Base-by-base conservation (phyloP, 1,139 yeast species). In the Pneumocystis wakefieldiae region DNA sequence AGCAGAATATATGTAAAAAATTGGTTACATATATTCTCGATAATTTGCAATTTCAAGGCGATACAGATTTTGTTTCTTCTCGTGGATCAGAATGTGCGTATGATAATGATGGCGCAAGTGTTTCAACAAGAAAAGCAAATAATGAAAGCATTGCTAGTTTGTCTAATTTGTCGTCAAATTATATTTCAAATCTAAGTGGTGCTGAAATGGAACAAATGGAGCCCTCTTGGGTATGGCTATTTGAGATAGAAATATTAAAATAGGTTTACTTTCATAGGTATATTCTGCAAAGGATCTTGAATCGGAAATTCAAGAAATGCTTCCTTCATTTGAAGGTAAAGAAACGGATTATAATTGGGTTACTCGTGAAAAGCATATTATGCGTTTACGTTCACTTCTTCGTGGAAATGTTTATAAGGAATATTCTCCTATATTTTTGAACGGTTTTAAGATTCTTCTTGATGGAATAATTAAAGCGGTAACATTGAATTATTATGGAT, bases 291-390 rank as follows among this genome's bases (percentile, higher is more conserved):
- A 74, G 2, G 75, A 74, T 3, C 67, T 82, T 19, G 67, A 70
- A 17, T 71, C 71, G 29, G 76, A 77, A 48, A 67, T 81, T 29
- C 79, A 76, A 38, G 68, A 70, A 3, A 69, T 81, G 69, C 62
- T 73, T 15, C 66, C 74, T 0, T 73, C 73, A 17, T 88, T 92
- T 70, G 80, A 79, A n/a, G 85, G 84, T 1, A 89, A 85, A 69
- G 98, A 94, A 73, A 86, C 95, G 0, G 98, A 94, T 71, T 80
- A 79, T 66, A 92, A 92, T 71, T 92, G 99, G 99, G 75, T 78
- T 35, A 70, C 72, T 0, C 79, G 99, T 70, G 97, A 91, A 69
- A 79, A 80, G 64, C 76, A 76, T 64, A 80, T 90, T 1, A 70
- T 80, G 1, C 79, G 78, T 62, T 71, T 89, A 55, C 78, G 97